Percentiles rank a stretch among this genome's conserved stretches.
phyloP scores from a whole-genome alignment of 345 rosid genomes.

The Hevea brasiliensis region DNA sequence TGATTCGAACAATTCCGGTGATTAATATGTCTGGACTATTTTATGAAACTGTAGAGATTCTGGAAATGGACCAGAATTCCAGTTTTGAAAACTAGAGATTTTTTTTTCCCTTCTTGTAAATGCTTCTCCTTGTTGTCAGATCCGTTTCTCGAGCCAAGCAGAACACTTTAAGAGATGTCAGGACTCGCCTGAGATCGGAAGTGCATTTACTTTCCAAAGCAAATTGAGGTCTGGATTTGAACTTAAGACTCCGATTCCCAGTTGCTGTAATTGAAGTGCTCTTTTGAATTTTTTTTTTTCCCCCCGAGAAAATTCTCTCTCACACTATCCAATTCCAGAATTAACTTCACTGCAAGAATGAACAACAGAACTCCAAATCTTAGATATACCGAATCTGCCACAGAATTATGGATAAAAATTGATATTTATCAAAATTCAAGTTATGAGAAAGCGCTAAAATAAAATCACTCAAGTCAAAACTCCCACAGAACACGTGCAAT shows the following conservation, averaged over 20 bases:
- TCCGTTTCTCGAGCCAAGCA: constrained; percentile 28
- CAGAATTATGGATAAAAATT: not conserved
- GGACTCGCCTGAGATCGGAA: constrained; percentile 37
- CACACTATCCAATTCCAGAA: not conserved
- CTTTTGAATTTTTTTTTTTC: not conserved
- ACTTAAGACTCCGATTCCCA: not conserved
- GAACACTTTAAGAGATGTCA: not conserved
- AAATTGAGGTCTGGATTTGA: not conserved
- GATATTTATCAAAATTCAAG: not conserved
- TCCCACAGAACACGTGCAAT: not conserved
- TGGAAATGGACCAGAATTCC: not conserved
- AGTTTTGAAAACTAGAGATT: not conserved
- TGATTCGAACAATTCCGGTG: not conserved
- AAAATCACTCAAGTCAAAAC: not conserved
- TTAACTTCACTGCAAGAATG: not conserved
- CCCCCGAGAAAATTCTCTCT: not conserved
- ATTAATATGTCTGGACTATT: not conserved
- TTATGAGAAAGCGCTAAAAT: not conserved
- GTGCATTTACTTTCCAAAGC: constrained; percentile 22
- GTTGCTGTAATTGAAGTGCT: not conserved
- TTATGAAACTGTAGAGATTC: not conserved
- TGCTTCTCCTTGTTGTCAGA: constrained; percentile 32
- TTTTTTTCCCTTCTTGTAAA: not conserved
- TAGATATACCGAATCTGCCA: not conserved
- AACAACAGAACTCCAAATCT: not conserved